Conservation (phyloP, 2,329 filamentous ascomycete species). For the Cladosporium sp. region DNA sequence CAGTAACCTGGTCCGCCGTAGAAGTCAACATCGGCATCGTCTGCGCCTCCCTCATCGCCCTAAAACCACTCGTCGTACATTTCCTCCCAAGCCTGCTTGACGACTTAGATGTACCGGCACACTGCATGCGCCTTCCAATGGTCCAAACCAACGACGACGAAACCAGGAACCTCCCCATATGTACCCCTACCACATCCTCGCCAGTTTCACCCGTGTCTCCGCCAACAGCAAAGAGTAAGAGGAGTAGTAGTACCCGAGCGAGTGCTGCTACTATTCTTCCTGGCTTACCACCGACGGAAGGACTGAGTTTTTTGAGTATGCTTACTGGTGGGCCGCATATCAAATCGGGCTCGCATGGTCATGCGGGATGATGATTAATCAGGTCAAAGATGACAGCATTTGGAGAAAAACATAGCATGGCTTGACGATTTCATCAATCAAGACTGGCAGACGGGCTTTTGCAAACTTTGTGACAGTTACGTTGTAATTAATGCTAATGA, state of each 20-base stretch:
- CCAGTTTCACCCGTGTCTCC: background rate
- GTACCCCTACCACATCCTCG: background rate
- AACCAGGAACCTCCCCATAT: background rate
- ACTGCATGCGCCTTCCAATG: conserved; percentile 19
- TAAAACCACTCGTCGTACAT: conserved; percentile 38
- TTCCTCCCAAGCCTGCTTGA: conserved; percentile 32
- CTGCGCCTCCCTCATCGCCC: conserved; percentile 40
- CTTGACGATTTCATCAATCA: too few relatives aligned
- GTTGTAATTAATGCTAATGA: too few relatives aligned
- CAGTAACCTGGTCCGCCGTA: conserved; percentile 37
- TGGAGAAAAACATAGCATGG: too few relatives aligned
- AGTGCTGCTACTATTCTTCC: background rate
- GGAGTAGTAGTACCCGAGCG: background rate
- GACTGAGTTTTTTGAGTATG: conserved; percentile 3
- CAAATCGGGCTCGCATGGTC: too few relatives aligned
- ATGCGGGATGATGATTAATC: too few relatives aligned
- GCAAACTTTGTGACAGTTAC: too few relatives aligned
- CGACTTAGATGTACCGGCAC: conserved; percentile 16
- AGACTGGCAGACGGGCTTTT: too few relatives aligned
- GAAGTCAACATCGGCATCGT: conserved; percentile 43
- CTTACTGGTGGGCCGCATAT: background rate
- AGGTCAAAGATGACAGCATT: too few relatives aligned
- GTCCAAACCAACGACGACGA: background rate
- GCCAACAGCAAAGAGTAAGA: background rate
- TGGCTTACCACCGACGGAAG: background rate